Evolutionary conservation across 768 basidiomycete genomes (phyloP), one percentile per base, ranked within the genome.

Genomic region (Suillus lakei): DNA sequence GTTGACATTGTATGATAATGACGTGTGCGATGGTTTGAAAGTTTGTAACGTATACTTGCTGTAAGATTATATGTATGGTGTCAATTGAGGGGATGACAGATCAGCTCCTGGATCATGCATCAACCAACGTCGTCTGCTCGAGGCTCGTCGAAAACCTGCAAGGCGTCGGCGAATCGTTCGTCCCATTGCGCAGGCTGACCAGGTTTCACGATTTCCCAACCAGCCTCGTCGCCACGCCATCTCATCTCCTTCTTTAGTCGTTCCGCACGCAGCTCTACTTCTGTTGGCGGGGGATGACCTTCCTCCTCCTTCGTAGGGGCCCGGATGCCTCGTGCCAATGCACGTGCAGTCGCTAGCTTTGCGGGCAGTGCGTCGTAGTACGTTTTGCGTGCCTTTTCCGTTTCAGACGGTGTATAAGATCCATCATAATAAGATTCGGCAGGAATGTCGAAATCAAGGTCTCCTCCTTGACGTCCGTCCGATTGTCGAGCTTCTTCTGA

Each of bases 191-290:
- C 88, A 18, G 80, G 79, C 61, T 78, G 78, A 2, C 87, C 85
- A 4, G 89, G 88, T 63, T 87, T 83, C 62, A 96, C 82, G 62
- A 95, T 86, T 46, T 85, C 83, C 91, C 92, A 98, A 3, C 93
- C 96, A 60, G 83, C 83, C 62, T 91, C 79, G 70, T 96, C 92
- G 26, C 85, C 83, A 53, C 87, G 85, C 97, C 97, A 99, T 70
- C 88, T 82, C 69, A 88, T 76, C 79, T 99, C 97, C 79, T 96
- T 97, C 78, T 91, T 91, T 76, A 95, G 76, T 69, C 97, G 83
- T 78, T 98, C 95, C 44, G 90, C 90, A 53, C 91, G 87, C 64
- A 99, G 81, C 73, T 98, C 93, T 26, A 93, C 90, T 78, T 98
- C 95, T 1, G 91, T 95, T 34, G 88, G 88, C 4, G 95, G 93